Conservation (phyloP, 1,284 basidiomycete genomes). For the Pholiota adiposa region DNA sequence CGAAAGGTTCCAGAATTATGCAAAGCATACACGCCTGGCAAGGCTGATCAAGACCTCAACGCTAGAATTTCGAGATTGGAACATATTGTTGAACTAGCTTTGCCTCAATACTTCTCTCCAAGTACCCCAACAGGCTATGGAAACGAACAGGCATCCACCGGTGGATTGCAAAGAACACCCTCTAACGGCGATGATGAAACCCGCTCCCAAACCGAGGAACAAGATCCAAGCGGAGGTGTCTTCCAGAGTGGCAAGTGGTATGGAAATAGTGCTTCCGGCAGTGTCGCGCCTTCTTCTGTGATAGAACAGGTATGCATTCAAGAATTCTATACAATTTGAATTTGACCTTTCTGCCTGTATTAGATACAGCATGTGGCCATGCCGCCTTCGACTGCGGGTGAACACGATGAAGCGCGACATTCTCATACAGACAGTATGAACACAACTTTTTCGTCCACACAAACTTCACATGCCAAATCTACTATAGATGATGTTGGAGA, state of each 20-base stretch:
- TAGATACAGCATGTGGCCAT: conserved; percentile 67
- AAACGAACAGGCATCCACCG: conserved; percentile 33
- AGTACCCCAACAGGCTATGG: conserved; percentile 37
- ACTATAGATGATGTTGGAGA: conserved; percentile 51
- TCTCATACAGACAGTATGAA: conserved; percentile 30
- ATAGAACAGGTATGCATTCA: conserved; percentile 67
- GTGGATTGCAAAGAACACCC: conserved; percentile 43
- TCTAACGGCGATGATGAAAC: conserved; percentile 66
- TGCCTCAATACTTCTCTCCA: conserved; percentile 68
- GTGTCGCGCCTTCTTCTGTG: conserved; percentile 75
- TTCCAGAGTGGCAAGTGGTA: conserved; percentile 86
- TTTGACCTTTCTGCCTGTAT: conserved; percentile 4
- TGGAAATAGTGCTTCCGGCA: conserved; percentile 79
- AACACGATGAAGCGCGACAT: conserved; percentile 22
- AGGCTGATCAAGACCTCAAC: conserved; percentile 78
- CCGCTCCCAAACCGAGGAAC: conserved; percentile 71
- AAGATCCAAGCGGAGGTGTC: conserved; percentile 72
- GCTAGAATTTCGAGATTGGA: conserved; percentile 74
- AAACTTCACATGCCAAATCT: conserved; percentile 21
- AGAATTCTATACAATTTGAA: conserved; percentile 1
- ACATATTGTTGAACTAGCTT: conserved; percentile 75
- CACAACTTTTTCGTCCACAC: conserved; percentile 11
- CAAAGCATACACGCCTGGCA: conserved; percentile 84
- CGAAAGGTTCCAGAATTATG: conserved; percentile 84
- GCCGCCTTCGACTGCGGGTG: conserved; percentile 27